These are phyloP conservation scores for Allomyces arbusculus DNA, from an alignment of 192 early-diverging fungal species.

Conservation along the genomic window DNA sequence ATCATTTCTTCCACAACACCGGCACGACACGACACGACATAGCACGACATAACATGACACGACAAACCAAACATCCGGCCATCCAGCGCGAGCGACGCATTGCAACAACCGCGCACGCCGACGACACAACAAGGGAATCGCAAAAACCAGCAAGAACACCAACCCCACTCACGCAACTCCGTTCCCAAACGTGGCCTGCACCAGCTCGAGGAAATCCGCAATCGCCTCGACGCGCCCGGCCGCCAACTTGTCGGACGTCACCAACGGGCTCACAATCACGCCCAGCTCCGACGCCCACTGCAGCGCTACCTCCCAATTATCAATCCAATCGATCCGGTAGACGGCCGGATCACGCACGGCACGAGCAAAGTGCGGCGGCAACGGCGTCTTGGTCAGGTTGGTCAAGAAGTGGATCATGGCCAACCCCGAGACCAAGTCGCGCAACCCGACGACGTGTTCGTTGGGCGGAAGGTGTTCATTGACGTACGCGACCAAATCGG, in stretches of 20 bases:
- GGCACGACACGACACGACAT: too few relatives aligned
- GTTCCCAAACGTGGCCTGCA: neutral
- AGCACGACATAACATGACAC: too few relatives aligned
- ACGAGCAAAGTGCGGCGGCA: neutral
- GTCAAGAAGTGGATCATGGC: neutral
- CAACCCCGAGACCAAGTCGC: neutral
- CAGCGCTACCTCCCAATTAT: neutral
- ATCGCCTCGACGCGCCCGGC: neutral
- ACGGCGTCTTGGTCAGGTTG: neutral
- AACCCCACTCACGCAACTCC: conserved; percentile 2
- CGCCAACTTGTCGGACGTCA: neutral
- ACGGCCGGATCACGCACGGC: neutral
- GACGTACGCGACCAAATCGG: neutral
- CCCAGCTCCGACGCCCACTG: neutral
- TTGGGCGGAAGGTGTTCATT: neutral
- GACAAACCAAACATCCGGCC: too few relatives aligned
- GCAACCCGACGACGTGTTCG: neutral
- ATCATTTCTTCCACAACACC: too few relatives aligned
- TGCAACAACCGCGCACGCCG: too few relatives aligned
- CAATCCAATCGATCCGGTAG: neutral
- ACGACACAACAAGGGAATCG: too few relatives aligned
- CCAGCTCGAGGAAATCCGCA: neutral
- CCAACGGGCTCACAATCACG: neutral
- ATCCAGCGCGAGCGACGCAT: too few relatives aligned
- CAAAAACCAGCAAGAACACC: too few relatives aligned